Conservation (phyloP, 345 rosid genomes). For the Eucalyptus melliodora region DNA sequence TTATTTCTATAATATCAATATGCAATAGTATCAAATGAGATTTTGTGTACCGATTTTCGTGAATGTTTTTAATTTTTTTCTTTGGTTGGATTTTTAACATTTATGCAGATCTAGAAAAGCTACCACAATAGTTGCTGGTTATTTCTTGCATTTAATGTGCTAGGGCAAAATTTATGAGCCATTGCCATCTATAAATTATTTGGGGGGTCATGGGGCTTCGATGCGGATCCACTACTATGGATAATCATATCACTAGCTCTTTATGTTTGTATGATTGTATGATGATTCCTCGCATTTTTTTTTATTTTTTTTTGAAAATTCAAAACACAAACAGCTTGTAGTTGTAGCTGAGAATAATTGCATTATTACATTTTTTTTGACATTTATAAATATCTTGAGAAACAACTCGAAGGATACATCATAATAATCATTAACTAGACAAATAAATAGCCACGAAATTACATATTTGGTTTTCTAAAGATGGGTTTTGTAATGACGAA, state of each 20-base stretch:
- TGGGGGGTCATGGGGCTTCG: background rate
- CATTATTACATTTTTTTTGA: background rate
- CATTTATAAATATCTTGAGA: background rate
- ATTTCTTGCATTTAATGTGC: background rate
- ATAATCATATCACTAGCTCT: background rate
- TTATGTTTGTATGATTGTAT: background rate
- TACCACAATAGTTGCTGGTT: background rate
- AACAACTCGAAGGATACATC: background rate
- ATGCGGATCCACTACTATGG: background rate
- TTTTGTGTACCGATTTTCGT: background rate
- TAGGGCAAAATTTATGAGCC: background rate
- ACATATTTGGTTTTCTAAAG: background rate
- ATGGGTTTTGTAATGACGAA: background rate
- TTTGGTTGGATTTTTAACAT: background rate
- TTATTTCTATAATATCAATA: background rate
- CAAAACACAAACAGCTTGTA: background rate
- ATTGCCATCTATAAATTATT: background rate
- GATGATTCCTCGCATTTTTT: background rate
- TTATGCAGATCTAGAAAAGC: background rate
- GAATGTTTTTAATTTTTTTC: background rate
- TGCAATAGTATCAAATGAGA: accelerated
- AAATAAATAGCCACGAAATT: background rate
- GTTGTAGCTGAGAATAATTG: background rate
- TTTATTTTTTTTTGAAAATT: background rate
- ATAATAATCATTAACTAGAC: background rate